phyloP scores from a whole-genome alignment of 257 asterid species.

The Craterostigma plantagineum region DNA sequence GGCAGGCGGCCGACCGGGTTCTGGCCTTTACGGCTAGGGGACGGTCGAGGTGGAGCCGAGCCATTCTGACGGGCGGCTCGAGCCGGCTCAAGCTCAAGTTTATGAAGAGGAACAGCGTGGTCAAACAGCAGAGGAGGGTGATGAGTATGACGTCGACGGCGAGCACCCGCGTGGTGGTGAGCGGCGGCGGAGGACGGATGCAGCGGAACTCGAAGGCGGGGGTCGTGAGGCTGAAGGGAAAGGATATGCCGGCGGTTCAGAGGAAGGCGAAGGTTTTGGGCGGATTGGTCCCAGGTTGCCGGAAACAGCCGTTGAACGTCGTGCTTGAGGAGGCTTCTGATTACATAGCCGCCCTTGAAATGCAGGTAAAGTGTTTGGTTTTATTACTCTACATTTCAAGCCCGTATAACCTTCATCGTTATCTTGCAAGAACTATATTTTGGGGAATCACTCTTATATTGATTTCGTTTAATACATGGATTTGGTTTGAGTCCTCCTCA shows the following conservation, averaged over 20 bases:
- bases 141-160: slow-evolving; percentile 20
- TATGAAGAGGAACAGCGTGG: slow-evolving; percentile 39
- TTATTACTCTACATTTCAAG: background rate
- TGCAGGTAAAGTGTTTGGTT: slow-evolving; percentile 35
- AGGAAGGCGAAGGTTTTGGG: slow-evolving; percentile 54
- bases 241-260: slow-evolving; percentile 66
- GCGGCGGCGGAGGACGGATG: slow-evolving; percentile 20
- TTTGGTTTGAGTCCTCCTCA: too few species aligned
- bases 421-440: background rate
- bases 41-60: slow-evolving; percentile 88
- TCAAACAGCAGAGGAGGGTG: slow-evolving; percentile 30
- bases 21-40: slow-evolving; percentile 74
- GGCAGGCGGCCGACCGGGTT: slow-evolving; percentile 69
- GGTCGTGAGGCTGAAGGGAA: slow-evolving; percentile 41
- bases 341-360: slow-evolving; percentile 86
- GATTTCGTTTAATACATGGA: too few species aligned
- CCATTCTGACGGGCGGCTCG: slow-evolving; percentile 32
- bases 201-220: slow-evolving; percentile 51
- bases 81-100: slow-evolving; percentile 59
- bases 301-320: slow-evolving; percentile 74
- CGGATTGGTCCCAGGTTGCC: slow-evolving; percentile 80
- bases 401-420: background rate
- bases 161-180: too few species aligned
- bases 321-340: slow-evolving; percentile 77
- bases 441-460: background rate